Percentiles rank a stretch among this genome's conserved stretches.
These are phyloP conservation scores for Fraxinus nigra DNA, from an alignment of 305 asterid species.

Conservation along the genomic window DNA sequence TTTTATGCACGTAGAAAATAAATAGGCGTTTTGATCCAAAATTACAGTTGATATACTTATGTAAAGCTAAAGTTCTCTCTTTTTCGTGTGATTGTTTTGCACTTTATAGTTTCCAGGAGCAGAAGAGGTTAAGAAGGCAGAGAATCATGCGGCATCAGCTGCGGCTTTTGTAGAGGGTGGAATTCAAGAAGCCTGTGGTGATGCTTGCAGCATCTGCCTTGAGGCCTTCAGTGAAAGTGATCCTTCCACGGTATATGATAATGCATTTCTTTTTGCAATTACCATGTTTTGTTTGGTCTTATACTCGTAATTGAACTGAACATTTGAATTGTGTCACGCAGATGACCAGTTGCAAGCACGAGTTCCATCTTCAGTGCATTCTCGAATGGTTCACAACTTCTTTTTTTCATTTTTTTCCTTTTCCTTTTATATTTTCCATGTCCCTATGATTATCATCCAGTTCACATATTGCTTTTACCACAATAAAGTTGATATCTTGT, in stretches of 20 bases:
- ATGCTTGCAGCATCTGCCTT: slow-evolving; percentile 90
- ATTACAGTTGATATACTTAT: neutral
- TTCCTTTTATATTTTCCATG: neutral
- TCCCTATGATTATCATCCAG: neutral
- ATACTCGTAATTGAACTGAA: slow-evolving; percentile 9
- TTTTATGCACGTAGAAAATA: neutral
- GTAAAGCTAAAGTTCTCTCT: neutral
- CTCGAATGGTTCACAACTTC: slow-evolving; percentile 64
- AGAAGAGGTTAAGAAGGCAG: slow-evolving; percentile 52
- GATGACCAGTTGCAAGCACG: slow-evolving; percentile 83
- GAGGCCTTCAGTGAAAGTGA: slow-evolving; percentile 68
- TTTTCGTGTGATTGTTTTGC: slow-evolving; percentile 1
- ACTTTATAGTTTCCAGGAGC: slow-evolving; percentile 36
- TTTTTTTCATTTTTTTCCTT: neutral
- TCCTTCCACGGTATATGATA: slow-evolving; percentile 61
- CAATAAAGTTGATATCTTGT: neutral
- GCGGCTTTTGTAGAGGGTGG: slow-evolving; percentile 92
- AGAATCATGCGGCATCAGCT: slow-evolving; percentile 58
- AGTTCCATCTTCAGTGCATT: slow-evolving; percentile 84
- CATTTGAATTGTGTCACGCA: slow-evolving; percentile 21
- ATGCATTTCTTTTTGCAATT: neutral
- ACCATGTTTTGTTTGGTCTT: slow-evolving; percentile 1
- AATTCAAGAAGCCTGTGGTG: slow-evolving; percentile 81
- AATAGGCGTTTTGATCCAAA: neutral
- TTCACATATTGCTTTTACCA: neutral